phyloP scores from a whole-genome alignment of 1,284 basidiomycete species.

The Pyrrhoderma noxium region DNA sequence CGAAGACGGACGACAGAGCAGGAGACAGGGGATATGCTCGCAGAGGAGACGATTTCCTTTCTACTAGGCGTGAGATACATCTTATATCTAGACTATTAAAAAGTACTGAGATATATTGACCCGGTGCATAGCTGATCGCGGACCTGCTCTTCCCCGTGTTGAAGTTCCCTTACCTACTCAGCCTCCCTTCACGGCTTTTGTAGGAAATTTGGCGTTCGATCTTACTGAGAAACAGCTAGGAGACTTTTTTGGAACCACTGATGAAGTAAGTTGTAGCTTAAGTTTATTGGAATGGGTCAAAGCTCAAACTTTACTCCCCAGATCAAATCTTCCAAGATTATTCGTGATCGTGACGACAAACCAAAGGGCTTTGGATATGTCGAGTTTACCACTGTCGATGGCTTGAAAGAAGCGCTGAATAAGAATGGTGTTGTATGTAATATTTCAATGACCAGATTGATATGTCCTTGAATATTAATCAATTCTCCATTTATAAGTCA shows the following conservation, averaged over 20 bases:
- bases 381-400: constrained; percentile 82
- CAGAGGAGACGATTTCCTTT: constrained; percentile 55
- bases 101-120: constrained; percentile 13
- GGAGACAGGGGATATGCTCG: constrained; percentile 42
- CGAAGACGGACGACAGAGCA: constrained; percentile 50
- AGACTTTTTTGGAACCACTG: constrained; percentile 61
- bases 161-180: constrained; percentile 92
- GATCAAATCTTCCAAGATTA: constrained; percentile 86
- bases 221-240: constrained; percentile 79
- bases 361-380: constrained; percentile 98
- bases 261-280: constrained; percentile 41
- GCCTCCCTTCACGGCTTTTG: constrained; percentile 93
- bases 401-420: constrained; percentile 74
- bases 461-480: constrained; percentile 7
- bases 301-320: constrained; percentile 26
- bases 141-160: constrained; percentile 57
- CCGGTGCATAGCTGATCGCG: constrained; percentile 49
- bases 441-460: constrained; percentile 4
- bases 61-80: constrained; percentile 46
- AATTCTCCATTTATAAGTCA: constrained; percentile 33
- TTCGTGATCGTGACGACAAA: constrained; percentile 85
- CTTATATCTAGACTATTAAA: constrained; percentile 2
- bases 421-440: constrained; percentile 55
- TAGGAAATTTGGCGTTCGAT: constrained; percentile 95
- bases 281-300: not conserved